Evolutionary conservation across 805 yeast species (phyloP).

Genomic region (Kockiozyma suomiensis): DNA sequence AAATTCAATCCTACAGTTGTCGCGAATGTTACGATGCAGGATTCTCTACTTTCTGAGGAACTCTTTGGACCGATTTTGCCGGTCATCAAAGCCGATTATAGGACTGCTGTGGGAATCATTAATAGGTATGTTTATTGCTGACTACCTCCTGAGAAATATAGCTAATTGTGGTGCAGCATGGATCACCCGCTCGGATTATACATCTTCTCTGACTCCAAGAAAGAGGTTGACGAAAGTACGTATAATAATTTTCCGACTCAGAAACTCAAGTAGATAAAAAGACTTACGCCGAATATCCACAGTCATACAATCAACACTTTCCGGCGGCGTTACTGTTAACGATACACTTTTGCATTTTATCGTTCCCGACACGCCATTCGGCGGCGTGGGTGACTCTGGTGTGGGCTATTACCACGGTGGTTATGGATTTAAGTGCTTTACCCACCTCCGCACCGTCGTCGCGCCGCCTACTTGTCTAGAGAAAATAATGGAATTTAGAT

Average conservation of each 20-base stretch:
- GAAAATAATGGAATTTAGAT: background rate
- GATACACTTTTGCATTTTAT: slow-evolving; percentile 75
- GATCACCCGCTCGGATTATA: slow-evolving; percentile 74
- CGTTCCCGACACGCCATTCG: slow-evolving; percentile 73
- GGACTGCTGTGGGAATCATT: slow-evolving; percentile 49
- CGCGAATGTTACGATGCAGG: slow-evolving; percentile 61
- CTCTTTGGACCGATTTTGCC: slow-evolving; percentile 87
- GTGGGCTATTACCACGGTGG: slow-evolving; percentile 71
- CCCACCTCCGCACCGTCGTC: slow-evolving; percentile 1
- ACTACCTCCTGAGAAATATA: background rate
- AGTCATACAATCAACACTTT: slow-evolving; percentile 53
- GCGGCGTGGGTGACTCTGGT: slow-evolving; percentile 86
- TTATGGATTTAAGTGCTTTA: background rate
- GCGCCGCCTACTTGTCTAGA: slow-evolving; percentile 5
- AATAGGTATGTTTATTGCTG: slow-evolving; percentile 29
- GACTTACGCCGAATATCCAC: background rate
- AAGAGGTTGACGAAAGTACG: slow-evolving; percentile 49
- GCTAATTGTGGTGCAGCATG: background rate
- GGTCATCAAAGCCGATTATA: slow-evolving; percentile 55
- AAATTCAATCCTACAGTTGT: slow-evolving; percentile 73
- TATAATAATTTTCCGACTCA: slow-evolving; percentile 8
- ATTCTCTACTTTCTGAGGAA: slow-evolving; percentile 72
- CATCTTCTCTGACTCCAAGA: slow-evolving; percentile 52
- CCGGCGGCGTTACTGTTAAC: slow-evolving; percentile 71
- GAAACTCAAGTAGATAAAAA: too few species aligned